These are phyloP conservation scores for Yamadazyma phyllophila DNA, from an alignment of 805 yeast genomes.

Conservation along the genomic window DNA sequence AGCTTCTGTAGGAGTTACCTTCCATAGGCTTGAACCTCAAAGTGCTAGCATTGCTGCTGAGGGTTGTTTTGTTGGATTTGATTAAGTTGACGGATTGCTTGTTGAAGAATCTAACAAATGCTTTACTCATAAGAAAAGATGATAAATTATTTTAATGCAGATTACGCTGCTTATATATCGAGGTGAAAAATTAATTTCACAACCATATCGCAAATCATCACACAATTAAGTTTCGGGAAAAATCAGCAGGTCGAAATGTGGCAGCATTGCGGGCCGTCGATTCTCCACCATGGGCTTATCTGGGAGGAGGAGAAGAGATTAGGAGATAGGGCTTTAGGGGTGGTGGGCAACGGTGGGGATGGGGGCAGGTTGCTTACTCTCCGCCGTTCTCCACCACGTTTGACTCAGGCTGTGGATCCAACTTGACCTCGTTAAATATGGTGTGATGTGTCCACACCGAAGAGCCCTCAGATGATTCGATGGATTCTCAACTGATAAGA, in stretches of 20 bases:
- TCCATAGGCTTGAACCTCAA: conserved; percentile 9
- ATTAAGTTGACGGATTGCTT: conserved; percentile 8
- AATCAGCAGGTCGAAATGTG: background rate
- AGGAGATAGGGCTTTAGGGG: background rate
- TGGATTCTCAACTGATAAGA: conserved; percentile 1
- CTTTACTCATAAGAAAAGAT: background rate
- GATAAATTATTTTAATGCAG: background rate
- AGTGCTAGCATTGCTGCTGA: background rate
- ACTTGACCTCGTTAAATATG: too few species aligned
- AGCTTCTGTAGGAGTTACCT: conserved; percentile 33
- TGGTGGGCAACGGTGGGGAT: background rate
- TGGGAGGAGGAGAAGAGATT: background rate
- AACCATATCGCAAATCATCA: background rate
- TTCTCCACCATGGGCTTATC: background rate
- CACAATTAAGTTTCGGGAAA: background rate
- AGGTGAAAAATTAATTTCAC: conserved; percentile 1
- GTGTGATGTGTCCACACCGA: background rate
- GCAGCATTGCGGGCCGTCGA: background rate
- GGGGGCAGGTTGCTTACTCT: background rate
- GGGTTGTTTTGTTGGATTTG: conserved; percentile 4
- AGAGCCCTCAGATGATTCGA: background rate
- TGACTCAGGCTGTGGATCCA: too few species aligned
- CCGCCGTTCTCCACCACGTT: too few species aligned
- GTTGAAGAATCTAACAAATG: conserved; percentile 7
- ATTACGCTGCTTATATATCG: background rate